Evolutionary conservation across 2,329 filamentous ascomycete genomes (phyloP).

Genomic region (Macrophomina tecta): DNA sequence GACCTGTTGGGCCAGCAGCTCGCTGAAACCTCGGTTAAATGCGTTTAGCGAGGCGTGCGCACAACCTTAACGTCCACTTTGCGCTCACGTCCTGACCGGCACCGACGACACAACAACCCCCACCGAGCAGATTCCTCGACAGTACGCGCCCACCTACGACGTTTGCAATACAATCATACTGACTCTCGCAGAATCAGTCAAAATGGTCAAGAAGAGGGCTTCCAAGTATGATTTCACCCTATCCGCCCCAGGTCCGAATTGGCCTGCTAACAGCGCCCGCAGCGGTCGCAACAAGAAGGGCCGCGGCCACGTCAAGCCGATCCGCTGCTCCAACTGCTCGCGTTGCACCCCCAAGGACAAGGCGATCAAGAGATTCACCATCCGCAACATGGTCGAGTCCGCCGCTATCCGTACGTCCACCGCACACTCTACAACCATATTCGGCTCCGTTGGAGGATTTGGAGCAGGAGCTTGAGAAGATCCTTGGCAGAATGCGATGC

Average conservation of each 20-base stretch:
- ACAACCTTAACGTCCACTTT: background rate
- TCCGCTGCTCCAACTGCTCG: constrained; percentile 88
- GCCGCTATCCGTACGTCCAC: constrained; percentile 92
- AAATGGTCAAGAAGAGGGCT: constrained; percentile 78
- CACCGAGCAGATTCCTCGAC: constrained; percentile 14
- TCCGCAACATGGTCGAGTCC: constrained; percentile 99
- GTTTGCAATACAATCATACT: constrained; percentile 31
- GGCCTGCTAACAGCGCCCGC: constrained; percentile 44
- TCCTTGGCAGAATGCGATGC: constrained; percentile 32
- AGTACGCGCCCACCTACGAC: background rate
- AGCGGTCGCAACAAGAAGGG: constrained; percentile 99
- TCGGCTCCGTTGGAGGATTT: constrained; percentile 15
- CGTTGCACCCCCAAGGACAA: constrained; percentile 95
- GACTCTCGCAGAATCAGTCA: constrained; percentile 56
- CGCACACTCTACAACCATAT: constrained; percentile 22
- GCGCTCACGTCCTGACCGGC: background rate
- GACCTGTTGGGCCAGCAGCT: no score
- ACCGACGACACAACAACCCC: constrained; percentile 18
- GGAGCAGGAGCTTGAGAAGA: constrained; percentile 29
- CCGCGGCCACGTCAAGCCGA: constrained; percentile 99
- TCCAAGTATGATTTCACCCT: constrained; percentile 65
- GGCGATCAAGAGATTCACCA: constrained; percentile 99
- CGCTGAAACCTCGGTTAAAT: no score
- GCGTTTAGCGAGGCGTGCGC: background rate
- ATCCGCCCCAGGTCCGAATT: background rate